These are phyloP conservation scores for Herpetospermum pedunculosum DNA, from an alignment of 306 rosid genomes.

Conservation along the genomic window DNA sequence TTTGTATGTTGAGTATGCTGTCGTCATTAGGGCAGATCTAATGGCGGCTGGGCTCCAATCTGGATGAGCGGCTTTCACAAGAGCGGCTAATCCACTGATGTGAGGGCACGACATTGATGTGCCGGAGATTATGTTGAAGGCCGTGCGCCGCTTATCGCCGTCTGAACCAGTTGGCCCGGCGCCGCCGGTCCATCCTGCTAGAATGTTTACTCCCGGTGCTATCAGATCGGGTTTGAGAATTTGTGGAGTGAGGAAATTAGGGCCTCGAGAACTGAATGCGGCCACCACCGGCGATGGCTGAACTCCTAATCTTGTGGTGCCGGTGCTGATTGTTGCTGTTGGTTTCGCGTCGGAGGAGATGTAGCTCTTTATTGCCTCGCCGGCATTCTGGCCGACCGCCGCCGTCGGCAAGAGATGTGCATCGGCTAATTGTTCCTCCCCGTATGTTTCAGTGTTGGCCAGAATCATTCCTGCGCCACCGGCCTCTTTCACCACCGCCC, in stretches of 20 bases:
- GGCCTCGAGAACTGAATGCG: slow-evolving; percentile 90
- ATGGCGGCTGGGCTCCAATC: slow-evolving; percentile 92
- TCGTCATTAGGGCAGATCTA: slow-evolving; percentile 91
- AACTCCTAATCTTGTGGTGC: slow-evolving; percentile 47
- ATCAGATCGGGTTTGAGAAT: slow-evolving; percentile 86
- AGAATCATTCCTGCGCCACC: slow-evolving; percentile 83
- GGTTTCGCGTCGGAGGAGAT: slow-evolving; percentile 36
- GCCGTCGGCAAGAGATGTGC: slow-evolving; percentile 48
- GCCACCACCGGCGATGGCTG: slow-evolving; percentile 84
- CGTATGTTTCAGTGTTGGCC: slow-evolving; percentile 44
- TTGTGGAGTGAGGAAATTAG: slow-evolving; percentile 49
- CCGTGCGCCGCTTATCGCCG: slow-evolving; percentile 41
- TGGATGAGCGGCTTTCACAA: slow-evolving; percentile 57
- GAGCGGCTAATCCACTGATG: slow-evolving; percentile 72
- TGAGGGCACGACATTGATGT: slow-evolving; percentile 99
- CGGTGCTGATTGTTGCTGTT: slow-evolving; percentile 31
- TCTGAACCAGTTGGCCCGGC: slow-evolving; percentile 50
- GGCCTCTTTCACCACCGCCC: slow-evolving; percentile 54
- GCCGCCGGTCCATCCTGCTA: slow-evolving; percentile 80
- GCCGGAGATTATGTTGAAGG: slow-evolving; percentile 70
- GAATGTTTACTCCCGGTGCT: slow-evolving; percentile 94
- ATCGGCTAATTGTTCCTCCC: slow-evolving; percentile 67
- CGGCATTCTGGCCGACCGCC: slow-evolving; percentile 47
- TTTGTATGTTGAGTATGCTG: slow-evolving; percentile 54
- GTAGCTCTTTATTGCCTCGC: slow-evolving; percentile 48